A percentile compares a stretch with the other conserved stretches of the same genome.
Evolutionary conservation across 169 alveolate genomes (phyloP).

Genomic region (Cryptosporidium meleagridis): DNA sequence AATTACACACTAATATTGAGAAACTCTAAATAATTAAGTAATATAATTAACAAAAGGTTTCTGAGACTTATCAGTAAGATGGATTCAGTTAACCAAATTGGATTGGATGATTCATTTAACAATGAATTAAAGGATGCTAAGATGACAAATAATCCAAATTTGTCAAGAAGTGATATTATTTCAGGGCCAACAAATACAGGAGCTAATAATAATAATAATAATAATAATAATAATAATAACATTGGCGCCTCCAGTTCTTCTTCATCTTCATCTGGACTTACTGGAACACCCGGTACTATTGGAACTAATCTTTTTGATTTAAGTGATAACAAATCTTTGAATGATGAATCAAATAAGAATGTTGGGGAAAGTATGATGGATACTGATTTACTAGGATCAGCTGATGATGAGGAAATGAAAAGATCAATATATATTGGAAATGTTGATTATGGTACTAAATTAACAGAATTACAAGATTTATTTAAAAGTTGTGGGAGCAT

Average conservation of each 20-base stretch:
- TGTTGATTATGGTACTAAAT: conserved; percentile 73
- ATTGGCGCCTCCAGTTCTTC: not conserved
- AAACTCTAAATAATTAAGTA: not conserved
- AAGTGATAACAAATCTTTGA: not conserved
- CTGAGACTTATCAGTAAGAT: conserved; percentile 18
- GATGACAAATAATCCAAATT: not conserved
- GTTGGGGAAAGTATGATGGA: conserved; percentile 50
- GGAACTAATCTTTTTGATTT: not conserved
- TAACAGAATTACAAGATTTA: conserved; percentile 57
- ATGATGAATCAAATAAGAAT: conserved; percentile 16
- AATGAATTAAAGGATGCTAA: not conserved
- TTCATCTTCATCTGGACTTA: not conserved
- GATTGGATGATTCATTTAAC: not conserved
- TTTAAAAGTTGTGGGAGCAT: conserved; percentile 73
- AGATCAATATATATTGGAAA: conserved; percentile 73
- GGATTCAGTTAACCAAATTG: conserved; percentile 10
- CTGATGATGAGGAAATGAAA: conserved; percentile 66
- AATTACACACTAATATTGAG: not conserved
- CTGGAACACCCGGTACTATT: not conserved
- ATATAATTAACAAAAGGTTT: not conserved
- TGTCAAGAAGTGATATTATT: not conserved
- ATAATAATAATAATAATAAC: not conserved
- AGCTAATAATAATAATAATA: not conserved
- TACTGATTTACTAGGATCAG: conserved; percentile 35
- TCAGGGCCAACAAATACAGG: not conserved